These are phyloP conservation scores for Primulina tabacum DNA, from an alignment of 257 asterid species.

Conservation along the genomic window DNA sequence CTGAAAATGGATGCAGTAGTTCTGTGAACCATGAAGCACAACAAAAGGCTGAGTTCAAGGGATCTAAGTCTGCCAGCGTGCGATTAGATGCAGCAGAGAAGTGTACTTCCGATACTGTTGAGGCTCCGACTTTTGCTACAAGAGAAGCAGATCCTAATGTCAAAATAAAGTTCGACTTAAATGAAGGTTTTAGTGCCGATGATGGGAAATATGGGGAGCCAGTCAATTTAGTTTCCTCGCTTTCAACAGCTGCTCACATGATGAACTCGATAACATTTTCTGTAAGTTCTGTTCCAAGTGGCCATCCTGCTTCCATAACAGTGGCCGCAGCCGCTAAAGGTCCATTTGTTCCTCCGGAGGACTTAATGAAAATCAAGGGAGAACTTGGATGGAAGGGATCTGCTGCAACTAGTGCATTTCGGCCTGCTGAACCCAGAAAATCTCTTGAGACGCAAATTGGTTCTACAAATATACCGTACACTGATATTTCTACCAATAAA, in stretches of 20 bases:
- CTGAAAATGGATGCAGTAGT: slow-evolving; percentile 26
- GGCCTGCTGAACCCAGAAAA: slow-evolving; percentile 97
- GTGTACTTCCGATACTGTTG: slow-evolving; percentile 26
- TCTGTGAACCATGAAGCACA: slow-evolving; percentile 27
- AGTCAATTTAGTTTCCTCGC: slow-evolving; percentile 26
- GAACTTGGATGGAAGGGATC: slow-evolving; percentile 96
- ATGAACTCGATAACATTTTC: slow-evolving; percentile 35
- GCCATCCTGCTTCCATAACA: slow-evolving; percentile 62
- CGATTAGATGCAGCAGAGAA: slow-evolving; percentile 32
- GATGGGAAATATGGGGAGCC: slow-evolving; percentile 70
- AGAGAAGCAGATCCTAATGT: slow-evolving; percentile 31
- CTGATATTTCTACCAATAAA: slow-evolving; percentile 48
- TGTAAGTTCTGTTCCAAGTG: slow-evolving; percentile 34
- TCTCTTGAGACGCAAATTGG: slow-evolving; percentile 34
- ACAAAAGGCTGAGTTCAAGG: slow-evolving; percentile 27
- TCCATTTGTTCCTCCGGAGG: slow-evolving; percentile 84
- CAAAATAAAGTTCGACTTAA: slow-evolving; percentile 68
- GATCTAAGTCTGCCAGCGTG: slow-evolving; percentile 22
- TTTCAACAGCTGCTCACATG: slow-evolving; percentile 36
- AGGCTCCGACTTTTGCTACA: slow-evolving; percentile 30
- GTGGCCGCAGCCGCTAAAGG: slow-evolving; percentile 91
- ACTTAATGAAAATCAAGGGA: slow-evolving; percentile 66
- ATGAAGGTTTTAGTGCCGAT: slow-evolving; percentile 66
- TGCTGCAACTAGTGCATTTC: slow-evolving; percentile 94
- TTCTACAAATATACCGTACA: slow-evolving; percentile 23